Base-by-base conservation (phyloP, 108 stramenopile species). In the Chaetoceros muelleri region DNA sequence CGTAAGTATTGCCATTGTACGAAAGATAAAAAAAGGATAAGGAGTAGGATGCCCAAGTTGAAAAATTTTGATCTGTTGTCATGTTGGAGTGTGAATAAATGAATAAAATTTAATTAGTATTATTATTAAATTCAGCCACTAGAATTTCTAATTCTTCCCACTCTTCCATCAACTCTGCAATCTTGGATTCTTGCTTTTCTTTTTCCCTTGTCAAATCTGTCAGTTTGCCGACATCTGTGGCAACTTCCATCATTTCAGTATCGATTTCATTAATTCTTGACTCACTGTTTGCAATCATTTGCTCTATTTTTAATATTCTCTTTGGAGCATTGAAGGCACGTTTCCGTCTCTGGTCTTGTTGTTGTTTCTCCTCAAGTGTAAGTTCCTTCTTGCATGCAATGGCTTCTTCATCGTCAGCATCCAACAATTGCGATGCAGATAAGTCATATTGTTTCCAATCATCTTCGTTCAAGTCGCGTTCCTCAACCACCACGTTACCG, bases 241-340 rank as follows among this genome's bases (percentile, higher is more conserved):
- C 94, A 40, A 66, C 58, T 10, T 77, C 46, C 59, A 87, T 61
- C 89, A 95, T 87, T 71, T 89, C 74, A 16, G 73, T 67, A n/a
- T 87, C 89, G 24, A 83, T 55, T 13, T 74, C 74, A 16, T 65
- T 70, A 8, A 91, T 70, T 66, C 72, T 80, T 34, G 17, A 47
- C 53, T 95, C 94, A 30, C 75, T 60, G 19, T 83, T 63, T 44
- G 75, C 82, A 3, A 95, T 73, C 51, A 89, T 29, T 29, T 59
- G 29, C 72, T 94, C 90, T 10, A 90, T 70, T 64, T 85, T 89
- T 24, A 60, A 17, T 52, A 84, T 88, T 28, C 82, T 63, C 61
- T 80, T 84, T 3, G 86, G 85, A 22, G 90, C 90, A 73, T 94
- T 94, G 58, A 74, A 82, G 20, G 78, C 73, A 52, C 81, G 60